Conservation (phyloP, 2,329 filamentous ascomycete species). For the Diaporthe capsici region DNA sequence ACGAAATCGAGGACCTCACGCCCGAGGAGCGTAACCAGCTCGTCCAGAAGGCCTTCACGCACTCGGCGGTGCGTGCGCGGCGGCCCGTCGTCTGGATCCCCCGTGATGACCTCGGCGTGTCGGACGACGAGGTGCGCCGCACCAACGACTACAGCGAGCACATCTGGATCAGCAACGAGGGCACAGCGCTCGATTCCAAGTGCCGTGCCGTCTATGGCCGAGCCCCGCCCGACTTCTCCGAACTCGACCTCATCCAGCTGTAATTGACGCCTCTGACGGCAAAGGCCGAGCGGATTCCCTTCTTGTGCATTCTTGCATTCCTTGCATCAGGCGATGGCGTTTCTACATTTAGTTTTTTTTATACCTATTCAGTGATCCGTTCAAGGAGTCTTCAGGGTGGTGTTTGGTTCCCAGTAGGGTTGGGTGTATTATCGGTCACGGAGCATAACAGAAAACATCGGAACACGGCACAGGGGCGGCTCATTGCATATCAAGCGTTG, state of each 20-base stretch:
- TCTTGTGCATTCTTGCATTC: background rate
- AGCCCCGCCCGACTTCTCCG: constrained; percentile 90
- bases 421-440: background rate
- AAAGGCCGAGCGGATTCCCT: background rate
- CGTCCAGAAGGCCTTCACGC: constrained; percentile 90
- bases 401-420: background rate
- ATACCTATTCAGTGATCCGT: background rate
- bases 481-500: constrained; percentile 27
- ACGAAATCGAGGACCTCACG: constrained; percentile 94
- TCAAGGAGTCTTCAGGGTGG: background rate
- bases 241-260: constrained; percentile 87
- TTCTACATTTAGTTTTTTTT: background rate
- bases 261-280: constrained; percentile 53
- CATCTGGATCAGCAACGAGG: constrained; percentile 96
- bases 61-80: constrained; percentile 86
- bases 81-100: constrained; percentile 96
- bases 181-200: constrained; percentile 88
- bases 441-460: constrained; percentile 1
- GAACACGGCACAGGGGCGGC: background rate
- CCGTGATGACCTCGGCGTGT: constrained; percentile 88
- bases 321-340: constrained; percentile 27
- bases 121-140: constrained; percentile 88
- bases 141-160: constrained; percentile 82
- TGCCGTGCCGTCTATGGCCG: constrained; percentile 86
- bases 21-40: constrained; percentile 90